Conservation (phyloP, 768 basidiomycete species). For the Albatrellus ellisii region DNA sequence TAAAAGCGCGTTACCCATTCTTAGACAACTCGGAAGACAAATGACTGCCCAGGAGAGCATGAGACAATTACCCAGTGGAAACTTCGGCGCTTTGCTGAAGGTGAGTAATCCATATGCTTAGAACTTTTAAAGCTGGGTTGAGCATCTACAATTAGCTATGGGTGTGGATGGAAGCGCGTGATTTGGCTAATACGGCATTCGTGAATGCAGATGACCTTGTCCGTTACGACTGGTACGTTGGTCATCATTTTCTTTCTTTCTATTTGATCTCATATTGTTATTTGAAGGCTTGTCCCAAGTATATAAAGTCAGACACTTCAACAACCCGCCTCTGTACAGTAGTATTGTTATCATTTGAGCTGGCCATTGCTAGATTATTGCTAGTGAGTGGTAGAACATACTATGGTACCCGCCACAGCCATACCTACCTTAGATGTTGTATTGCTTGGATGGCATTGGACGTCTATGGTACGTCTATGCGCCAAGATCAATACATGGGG, state of each 20-base stretch:
- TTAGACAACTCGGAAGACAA: constrained; percentile 83
- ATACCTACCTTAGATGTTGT: no score
- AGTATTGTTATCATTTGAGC: no score
- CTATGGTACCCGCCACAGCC: no score
- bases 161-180: constrained; percentile 88
- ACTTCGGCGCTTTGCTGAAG: constrained; percentile 82
- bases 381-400: no score
- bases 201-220: constrained; percentile 77
- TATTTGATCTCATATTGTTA: constrained; percentile 5
- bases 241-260: constrained; percentile 1
- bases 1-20: constrained; percentile 87
- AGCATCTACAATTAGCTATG: constrained; percentile 43
- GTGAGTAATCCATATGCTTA: constrained; percentile 25
- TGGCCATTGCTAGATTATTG: no score
- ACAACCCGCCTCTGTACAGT: no score
- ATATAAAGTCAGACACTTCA: constrained; percentile 26
- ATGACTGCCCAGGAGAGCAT: constrained; percentile 70
- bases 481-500: no score
- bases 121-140: background rate
- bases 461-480: no score
- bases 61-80: constrained; percentile 48
- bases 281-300: constrained; percentile 36
- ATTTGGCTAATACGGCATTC: constrained; percentile 67
- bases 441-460: no score
- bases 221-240: constrained; percentile 78